Conservation (phyloP, 2,329 filamentous ascomycete genomes). For the Xylariales sp. region DNA sequence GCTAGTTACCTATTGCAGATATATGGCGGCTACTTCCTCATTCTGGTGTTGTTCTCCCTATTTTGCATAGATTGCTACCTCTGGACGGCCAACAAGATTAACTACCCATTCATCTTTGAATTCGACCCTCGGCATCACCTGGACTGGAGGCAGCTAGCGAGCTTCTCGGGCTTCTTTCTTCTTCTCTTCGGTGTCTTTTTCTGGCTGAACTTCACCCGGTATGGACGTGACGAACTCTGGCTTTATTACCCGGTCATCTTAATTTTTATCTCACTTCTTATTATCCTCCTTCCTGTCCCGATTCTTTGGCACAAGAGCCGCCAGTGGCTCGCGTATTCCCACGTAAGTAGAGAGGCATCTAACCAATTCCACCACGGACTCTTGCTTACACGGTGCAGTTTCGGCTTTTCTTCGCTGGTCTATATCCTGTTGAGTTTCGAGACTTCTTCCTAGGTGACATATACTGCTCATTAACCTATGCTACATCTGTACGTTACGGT, state of each 20-base stretch:
- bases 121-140: conserved; percentile 87
- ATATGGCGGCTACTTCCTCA: conserved; percentile 91
- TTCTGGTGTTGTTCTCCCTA: conserved; percentile 81
- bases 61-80: conserved; percentile 87
- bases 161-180: conserved; percentile 87
- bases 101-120: conserved; percentile 97
- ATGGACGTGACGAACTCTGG: conserved; percentile 75
- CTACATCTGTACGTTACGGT: conserved; percentile 75
- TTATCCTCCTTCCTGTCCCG: conserved; percentile 81
- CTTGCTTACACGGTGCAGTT: conserved; percentile 66
- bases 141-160: conserved; percentile 88
- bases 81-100: conserved; percentile 88
- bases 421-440: conserved; percentile 94
- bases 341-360: conserved; percentile 67
- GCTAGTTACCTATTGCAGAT: conserved; percentile 84
- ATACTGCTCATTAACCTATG: conserved; percentile 94
- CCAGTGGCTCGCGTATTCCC: conserved; percentile 89
- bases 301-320: conserved; percentile 81
- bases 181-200: conserved; percentile 82
- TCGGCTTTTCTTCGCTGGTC: conserved; percentile 83
- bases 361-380: background rate
- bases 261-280: conserved; percentile 72
- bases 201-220: conserved; percentile 87
- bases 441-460: conserved; percentile 99
- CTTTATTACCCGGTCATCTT: conserved; percentile 89